A percentile compares a stretch with the other conserved stretches of the same genome.
These are phyloP conservation scores for Medicago truncatula DNA, from an alignment of 306 rosid genomes.

Conservation along the genomic window DNA sequence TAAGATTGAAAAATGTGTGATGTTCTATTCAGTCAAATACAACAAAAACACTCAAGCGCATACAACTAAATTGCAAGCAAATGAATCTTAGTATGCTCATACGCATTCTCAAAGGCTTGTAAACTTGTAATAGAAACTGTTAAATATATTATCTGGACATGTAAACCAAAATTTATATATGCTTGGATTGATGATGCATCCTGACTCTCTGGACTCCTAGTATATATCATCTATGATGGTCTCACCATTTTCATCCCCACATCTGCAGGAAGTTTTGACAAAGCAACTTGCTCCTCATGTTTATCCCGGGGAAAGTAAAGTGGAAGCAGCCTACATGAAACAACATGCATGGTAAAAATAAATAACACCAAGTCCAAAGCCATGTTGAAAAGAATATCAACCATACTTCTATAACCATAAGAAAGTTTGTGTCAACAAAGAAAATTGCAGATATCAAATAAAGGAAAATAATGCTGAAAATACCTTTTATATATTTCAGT, in stretches of 20 bases:
- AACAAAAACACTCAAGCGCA: constrained; percentile 24
- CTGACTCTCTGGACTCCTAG: background rate
- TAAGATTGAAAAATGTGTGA: constrained; percentile 25
- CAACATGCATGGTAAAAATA: constrained; percentile 34
- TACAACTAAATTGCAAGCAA: constrained; percentile 27
- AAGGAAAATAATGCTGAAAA: constrained; percentile 1
- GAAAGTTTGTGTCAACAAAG: constrained; percentile 28
- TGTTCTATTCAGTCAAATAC: constrained; percentile 27
- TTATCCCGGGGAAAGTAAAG: constrained; percentile 97
- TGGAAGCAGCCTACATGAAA: constrained; percentile 81
- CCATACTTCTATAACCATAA: constrained; percentile 3
- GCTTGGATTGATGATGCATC: constrained; percentile 4
- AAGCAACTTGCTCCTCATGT: constrained; percentile 90
- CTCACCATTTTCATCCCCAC: constrained; percentile 99
- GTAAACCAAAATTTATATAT: constrained; percentile 18
- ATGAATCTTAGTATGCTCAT: constrained; percentile 6
- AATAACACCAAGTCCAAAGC: constrained; percentile 10
- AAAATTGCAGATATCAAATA: constrained; percentile 24
- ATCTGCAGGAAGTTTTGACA: constrained; percentile 93
- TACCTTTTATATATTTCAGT: constrained; percentile 97
- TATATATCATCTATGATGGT: constrained; percentile 70
- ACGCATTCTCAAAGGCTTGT: constrained; percentile 18
- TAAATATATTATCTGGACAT: too few species aligned
- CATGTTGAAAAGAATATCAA: constrained; percentile 19
- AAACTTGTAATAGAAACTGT: constrained; percentile 27